Conservation (phyloP, 768 basidiomycete species). For the Macrolepiota dolichaula region DNA sequence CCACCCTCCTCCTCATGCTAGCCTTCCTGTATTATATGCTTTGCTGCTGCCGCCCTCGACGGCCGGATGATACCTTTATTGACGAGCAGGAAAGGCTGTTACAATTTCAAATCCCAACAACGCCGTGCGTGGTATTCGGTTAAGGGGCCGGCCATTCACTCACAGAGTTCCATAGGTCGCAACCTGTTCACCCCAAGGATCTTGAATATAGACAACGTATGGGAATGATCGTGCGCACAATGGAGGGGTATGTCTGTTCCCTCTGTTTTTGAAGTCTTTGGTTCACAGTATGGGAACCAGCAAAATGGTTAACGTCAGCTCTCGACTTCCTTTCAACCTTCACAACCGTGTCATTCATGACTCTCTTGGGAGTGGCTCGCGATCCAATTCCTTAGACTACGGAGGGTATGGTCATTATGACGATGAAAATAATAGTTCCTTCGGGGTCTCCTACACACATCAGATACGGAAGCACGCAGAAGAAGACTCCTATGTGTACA, state of each 20-base stretch:
- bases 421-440: constrained; percentile 1
- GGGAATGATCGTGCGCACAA: constrained; percentile 48
- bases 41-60: constrained; percentile 1
- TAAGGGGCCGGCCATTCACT: neutral
- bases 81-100: constrained; percentile 6
- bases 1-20: neutral
- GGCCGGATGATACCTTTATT: neutral
- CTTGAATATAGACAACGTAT: constrained; percentile 3
- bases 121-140: neutral
- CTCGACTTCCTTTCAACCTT: constrained; percentile 59
- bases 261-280: constrained; percentile 1
- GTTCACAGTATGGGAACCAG: constrained; percentile 26
- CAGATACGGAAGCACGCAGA: neutral
- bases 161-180: neutral
- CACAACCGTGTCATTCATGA: constrained; percentile 32
- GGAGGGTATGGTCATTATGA: constrained; percentile 12
- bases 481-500: neutral
- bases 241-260: constrained; percentile 48
- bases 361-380: constrained; percentile 20
- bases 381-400: constrained; percentile 21
- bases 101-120: constrained; percentile 9
- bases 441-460: neutral
- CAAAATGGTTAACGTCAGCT: constrained; percentile 70
- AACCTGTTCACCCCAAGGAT: neutral
- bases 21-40: neutral